Percentiles rank a stretch among this genome's conserved stretches.
These are phyloP conservation scores for Lolium rigidum DNA, from an alignment of 176 grass and related monocot genomes.

Conservation along the genomic window DNA sequence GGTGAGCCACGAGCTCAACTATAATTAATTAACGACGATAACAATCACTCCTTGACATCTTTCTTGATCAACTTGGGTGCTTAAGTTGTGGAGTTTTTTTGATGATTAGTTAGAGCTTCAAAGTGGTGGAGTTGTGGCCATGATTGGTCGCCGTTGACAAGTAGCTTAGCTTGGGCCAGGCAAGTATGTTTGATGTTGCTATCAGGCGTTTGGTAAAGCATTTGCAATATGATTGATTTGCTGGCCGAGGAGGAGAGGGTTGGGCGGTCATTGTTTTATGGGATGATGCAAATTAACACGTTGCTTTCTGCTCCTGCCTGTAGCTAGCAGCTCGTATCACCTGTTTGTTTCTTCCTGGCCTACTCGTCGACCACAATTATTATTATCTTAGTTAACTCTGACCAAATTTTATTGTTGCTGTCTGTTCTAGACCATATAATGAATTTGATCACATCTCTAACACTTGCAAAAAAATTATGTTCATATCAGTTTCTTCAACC, in stretches of 20 bases:
- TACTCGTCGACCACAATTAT: not conserved
- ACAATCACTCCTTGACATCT: conserved; percentile 13
- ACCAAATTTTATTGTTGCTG: not conserved
- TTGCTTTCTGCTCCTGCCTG: not conserved
- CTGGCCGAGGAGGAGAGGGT: not conserved
- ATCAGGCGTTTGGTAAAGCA: no score
- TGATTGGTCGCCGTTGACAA: conserved; percentile 55
- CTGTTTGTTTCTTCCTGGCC: conserved; percentile 6
- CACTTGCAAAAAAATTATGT: not conserved
- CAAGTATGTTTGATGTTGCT: not conserved
- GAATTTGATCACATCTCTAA: not conserved
- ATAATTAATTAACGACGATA: not conserved
- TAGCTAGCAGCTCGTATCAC: not conserved
- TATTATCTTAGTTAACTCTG: not conserved
- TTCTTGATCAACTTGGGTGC: not conserved
- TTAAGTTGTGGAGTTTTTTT: not conserved
- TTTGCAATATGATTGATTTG: no score
- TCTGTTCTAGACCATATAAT: not conserved
- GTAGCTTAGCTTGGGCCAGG: conserved; percentile 1
- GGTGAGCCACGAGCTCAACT: not conserved
- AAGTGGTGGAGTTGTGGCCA: conserved; percentile 30
- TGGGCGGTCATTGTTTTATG: conserved; percentile 39
- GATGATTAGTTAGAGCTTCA: not conserved
- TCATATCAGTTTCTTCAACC: not conserved
- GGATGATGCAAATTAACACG: not conserved